Conservation (phyloP, 345 rosid genomes). For the Syzygium aqueum region DNA sequence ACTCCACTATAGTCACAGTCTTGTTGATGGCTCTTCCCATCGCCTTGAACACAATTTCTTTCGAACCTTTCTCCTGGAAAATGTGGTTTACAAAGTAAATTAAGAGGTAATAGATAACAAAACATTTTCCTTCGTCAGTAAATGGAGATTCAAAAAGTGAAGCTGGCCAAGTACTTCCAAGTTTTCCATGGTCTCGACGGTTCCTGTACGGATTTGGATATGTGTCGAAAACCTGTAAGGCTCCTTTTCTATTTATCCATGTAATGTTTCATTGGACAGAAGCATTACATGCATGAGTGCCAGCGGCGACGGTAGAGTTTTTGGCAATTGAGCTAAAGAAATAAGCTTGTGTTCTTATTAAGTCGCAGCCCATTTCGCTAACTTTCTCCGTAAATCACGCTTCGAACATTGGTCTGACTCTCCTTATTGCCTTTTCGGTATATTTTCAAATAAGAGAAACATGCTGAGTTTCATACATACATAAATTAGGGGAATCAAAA, state of each 20-base stretch:
- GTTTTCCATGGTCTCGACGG: neutral
- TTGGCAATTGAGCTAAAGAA: neutral
- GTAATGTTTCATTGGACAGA: neutral
- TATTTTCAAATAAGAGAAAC: neutral
- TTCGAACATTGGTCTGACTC: neutral
- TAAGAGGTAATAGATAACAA: neutral
- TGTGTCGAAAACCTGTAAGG: neutral
- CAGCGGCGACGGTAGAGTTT: neutral
- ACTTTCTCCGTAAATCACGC: neutral
- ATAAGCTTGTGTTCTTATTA: neutral
- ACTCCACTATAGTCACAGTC: conserved; percentile 87
- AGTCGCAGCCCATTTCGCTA: neutral
- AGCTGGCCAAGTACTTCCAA: neutral
- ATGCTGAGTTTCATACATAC: neutral
- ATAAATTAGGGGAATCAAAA: neutral
- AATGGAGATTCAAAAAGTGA: neutral
- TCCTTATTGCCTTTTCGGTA: neutral
- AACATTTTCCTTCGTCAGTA: neutral
- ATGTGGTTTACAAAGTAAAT: neutral
- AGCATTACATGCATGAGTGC: neutral
- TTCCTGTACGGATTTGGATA: neutral
- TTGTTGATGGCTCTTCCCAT: conserved; percentile 99
- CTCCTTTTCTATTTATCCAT: neutral
- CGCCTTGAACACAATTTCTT: conserved; percentile 84
- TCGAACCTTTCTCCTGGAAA: conserved; percentile 63